Conservation (phyloP, 495 filamentous ascomycete species). For the Acidomyces sp. region DNA sequence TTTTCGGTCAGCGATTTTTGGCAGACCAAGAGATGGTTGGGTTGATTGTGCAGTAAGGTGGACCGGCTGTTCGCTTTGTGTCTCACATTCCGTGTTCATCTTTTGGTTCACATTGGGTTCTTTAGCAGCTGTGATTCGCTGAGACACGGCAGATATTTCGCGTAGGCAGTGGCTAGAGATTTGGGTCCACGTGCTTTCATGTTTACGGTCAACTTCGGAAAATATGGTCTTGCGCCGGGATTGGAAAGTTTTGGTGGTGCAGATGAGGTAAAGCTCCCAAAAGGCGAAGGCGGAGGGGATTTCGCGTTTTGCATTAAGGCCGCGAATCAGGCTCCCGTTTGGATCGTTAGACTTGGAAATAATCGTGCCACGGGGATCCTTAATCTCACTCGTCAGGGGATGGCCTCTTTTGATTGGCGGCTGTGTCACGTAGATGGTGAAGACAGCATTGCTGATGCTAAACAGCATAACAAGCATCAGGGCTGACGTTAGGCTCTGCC, state of each 20-base stretch:
- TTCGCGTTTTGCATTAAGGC: conserved; percentile 61
- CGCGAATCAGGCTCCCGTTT: conserved; percentile 76
- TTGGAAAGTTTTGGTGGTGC: conserved; percentile 52
- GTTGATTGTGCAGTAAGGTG: conserved; percentile 25
- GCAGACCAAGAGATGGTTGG: conserved; percentile 1
- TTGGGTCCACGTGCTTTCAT: conserved; percentile 68
- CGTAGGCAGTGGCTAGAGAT: conserved; percentile 52
- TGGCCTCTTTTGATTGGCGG: conserved; percentile 69
- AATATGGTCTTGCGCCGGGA: conserved; percentile 71
- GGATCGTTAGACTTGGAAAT: conserved; percentile 77
- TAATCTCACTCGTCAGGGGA: conserved; percentile 70
- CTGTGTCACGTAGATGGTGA: conserved; percentile 62
- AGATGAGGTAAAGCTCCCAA: conserved; percentile 77
- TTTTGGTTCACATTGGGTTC: conserved; percentile 33
- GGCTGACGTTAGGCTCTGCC: conserved; percentile 50
- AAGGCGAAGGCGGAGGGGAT: conserved; percentile 64
- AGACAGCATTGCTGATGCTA: conserved; percentile 61
- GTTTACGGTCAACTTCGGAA: conserved; percentile 73
- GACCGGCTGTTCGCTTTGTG: conserved; percentile 33
- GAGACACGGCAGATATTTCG: conserved; percentile 50
- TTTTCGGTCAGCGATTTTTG: conserved; percentile 5
- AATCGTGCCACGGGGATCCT: conserved; percentile 80
- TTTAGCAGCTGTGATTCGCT: conserved; percentile 47
- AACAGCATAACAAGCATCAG: conserved; percentile 56
- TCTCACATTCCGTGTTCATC: conserved; percentile 27